phyloP scores from a whole-genome alignment of 2,329 filamentous ascomycete species.

The Fusarium brevicatenulatum region DNA sequence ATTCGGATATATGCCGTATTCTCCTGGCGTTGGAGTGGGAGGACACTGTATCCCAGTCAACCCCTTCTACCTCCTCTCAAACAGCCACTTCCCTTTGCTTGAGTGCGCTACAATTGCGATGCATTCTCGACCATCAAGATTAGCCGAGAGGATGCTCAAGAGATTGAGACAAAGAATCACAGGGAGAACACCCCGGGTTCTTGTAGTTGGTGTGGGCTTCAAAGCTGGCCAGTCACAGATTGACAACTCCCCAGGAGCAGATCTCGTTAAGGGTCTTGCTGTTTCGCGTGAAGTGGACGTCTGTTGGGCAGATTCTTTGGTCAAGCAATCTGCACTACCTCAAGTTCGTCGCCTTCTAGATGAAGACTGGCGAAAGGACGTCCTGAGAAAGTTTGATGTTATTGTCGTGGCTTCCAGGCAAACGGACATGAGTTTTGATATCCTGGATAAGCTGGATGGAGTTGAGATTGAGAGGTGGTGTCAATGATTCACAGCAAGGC shows the following conservation, averaged over 20 bases:
- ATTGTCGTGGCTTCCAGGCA: constrained; percentile 56
- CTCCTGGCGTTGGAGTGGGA: constrained; percentile 60
- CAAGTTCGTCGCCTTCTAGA: constrained; percentile 51
- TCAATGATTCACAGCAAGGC: not conserved
- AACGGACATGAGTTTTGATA: constrained; percentile 49
- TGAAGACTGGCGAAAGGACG: constrained; percentile 49
- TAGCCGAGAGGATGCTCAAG: constrained; percentile 48
- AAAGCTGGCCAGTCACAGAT: constrained; percentile 58
- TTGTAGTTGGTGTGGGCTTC: constrained; percentile 60
- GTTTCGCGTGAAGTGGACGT: constrained; percentile 51
- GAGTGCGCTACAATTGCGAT: constrained; percentile 54
- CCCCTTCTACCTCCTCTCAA: constrained; percentile 61
- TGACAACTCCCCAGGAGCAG: constrained; percentile 57
- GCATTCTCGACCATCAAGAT: constrained; percentile 52
- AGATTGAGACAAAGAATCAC: constrained; percentile 31
- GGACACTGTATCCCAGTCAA: constrained; percentile 67
- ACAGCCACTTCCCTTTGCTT: constrained; percentile 58
- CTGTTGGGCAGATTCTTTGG: constrained; percentile 54
- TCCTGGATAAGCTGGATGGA: constrained; percentile 50
- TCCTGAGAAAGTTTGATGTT: constrained; percentile 52
- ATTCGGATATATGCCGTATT: constrained; percentile 61
- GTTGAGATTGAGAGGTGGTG: constrained; percentile 54
- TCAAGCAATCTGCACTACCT: constrained; percentile 52
- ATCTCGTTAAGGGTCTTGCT: constrained; percentile 49
- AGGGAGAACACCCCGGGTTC: constrained; percentile 43